Evolutionary conservation across 2,329 filamentous ascomycete species (phyloP).

Genomic region (Aspergillus japonicus): DNA sequence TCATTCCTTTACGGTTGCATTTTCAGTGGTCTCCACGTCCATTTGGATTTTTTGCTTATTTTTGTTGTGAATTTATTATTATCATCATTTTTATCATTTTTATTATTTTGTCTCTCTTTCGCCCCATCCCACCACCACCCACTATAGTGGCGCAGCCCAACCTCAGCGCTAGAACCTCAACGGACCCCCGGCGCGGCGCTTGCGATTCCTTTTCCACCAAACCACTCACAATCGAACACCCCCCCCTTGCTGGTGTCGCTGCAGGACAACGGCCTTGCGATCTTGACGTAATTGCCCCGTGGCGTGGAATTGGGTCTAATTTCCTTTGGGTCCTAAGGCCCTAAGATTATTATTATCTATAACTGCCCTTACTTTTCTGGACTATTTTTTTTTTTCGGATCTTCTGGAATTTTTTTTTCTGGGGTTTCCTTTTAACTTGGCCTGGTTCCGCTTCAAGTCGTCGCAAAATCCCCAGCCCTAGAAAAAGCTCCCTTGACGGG

Average conservation of each 20-base stretch:
- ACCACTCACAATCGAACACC: neutral
- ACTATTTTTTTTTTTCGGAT: constrained; percentile 19
- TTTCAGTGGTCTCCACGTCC: neutral
- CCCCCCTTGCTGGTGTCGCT: constrained; percentile 16
- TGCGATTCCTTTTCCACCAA: constrained; percentile 13
- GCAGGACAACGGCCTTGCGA: constrained; percentile 21
- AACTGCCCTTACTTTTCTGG: constrained; percentile 11
- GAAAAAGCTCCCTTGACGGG: constrained; percentile 22
- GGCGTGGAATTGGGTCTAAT: constrained; percentile 17
- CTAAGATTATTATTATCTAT: constrained; percentile 17
- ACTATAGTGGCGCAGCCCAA: constrained; percentile 21
- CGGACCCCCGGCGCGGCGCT: constrained; percentile 14
- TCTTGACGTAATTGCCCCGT: constrained; percentile 25
- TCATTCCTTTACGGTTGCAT: constrained; percentile 7
- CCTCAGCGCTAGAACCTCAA: constrained; percentile 18
- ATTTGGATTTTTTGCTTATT: constrained; percentile 2
- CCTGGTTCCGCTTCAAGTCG: constrained; percentile 8
- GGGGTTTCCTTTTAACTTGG: constrained; percentile 11
- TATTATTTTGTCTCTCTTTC: constrained; percentile 11
- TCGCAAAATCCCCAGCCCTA: constrained; percentile 11
- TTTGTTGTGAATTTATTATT: neutral
- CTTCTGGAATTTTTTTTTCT: constrained; percentile 22
- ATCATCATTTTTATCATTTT: neutral
- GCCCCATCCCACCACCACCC: constrained; percentile 7
- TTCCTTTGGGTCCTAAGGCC: constrained; percentile 8